Percentiles rank a stretch among this genome's conserved stretches.
Conservation (phyloP, 257 asterid species). For the Gynochthodes officinalis region DNA sequence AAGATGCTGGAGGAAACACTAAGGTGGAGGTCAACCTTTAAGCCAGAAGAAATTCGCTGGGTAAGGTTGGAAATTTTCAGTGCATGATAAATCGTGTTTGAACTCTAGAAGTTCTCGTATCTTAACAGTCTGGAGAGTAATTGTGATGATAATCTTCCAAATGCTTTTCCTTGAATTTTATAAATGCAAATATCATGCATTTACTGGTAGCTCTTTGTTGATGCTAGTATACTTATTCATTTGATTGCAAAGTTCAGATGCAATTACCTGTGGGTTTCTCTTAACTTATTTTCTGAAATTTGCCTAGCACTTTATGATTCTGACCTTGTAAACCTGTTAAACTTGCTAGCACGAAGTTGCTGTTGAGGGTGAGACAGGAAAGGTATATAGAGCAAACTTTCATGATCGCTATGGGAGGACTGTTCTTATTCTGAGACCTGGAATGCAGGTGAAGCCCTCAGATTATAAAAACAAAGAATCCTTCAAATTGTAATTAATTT, state of each 20-base stretch:
- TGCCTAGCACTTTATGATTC: neutral
- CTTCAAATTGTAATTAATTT: conserved; percentile 1
- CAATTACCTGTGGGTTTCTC: neutral
- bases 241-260: neutral
- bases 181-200: neutral
- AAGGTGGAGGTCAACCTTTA: conserved; percentile 75
- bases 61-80: conserved; percentile 33
- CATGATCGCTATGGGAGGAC: conserved; percentile 82
- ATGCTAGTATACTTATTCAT: neutral
- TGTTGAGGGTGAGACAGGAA: conserved; percentile 85
- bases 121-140: neutral
- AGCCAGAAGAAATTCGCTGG: conserved; percentile 99
- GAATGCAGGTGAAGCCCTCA: conserved; percentile 57
- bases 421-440: conserved; percentile 90
- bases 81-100: neutral
- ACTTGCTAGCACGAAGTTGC: conserved; percentile 72
- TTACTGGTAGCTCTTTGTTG: neutral
- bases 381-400: conserved; percentile 72
- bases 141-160: neutral
- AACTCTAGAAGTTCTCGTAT: neutral
- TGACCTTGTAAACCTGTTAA: conserved; percentile 9
- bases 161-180: neutral
- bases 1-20: conserved; percentile 92
- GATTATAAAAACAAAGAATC: neutral
- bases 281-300: neutral